Percentiles rank a stretch among this genome's conserved stretches.
Conservation (phyloP, 805 yeast genomes). For the Pichia rugopelliculosa region DNA sequence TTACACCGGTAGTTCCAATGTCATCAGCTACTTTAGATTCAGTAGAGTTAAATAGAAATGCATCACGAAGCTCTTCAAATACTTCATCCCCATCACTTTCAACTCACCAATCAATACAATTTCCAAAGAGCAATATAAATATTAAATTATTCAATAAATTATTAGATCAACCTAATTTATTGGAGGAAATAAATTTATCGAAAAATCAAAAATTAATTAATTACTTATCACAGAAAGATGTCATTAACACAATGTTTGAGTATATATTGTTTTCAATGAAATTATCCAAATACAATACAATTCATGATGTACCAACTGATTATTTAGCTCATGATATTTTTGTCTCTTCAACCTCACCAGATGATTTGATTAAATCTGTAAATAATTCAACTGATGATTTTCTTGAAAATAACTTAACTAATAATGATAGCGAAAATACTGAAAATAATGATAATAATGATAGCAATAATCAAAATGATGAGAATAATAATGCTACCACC, state of each 20-base stretch:
- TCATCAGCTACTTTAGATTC: not conserved
- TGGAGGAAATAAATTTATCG: conserved; percentile 29
- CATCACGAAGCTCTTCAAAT: not conserved
- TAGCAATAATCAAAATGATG: conserved; percentile 2
- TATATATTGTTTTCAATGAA: conserved; percentile 25
- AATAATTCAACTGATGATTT: conserved; percentile 9
- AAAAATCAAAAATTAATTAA: conserved; percentile 28
- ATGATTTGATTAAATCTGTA: not conserved
- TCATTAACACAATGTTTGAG: conserved; percentile 24
- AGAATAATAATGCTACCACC: not conserved
- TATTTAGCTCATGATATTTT: conserved; percentile 13
- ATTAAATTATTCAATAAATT: conserved; percentile 26
- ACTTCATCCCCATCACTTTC: not conserved
- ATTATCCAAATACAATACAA: conserved; percentile 11
- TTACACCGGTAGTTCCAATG: not conserved
- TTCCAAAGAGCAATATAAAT: conserved; percentile 6
- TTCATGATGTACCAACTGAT: conserved; percentile 3
- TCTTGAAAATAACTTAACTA: conserved; percentile 1
- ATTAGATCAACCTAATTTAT: conserved; percentile 30
- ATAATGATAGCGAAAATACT: not conserved
- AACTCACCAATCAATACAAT: not conserved
- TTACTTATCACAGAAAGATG: conserved; percentile 28
- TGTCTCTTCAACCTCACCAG: not conserved
- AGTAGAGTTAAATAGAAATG: not conserved
- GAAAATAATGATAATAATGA: not conserved